phyloP scores from a whole-genome alignment of 768 basidiomycete genomes.

The Lyophyllum decastes region DNA sequence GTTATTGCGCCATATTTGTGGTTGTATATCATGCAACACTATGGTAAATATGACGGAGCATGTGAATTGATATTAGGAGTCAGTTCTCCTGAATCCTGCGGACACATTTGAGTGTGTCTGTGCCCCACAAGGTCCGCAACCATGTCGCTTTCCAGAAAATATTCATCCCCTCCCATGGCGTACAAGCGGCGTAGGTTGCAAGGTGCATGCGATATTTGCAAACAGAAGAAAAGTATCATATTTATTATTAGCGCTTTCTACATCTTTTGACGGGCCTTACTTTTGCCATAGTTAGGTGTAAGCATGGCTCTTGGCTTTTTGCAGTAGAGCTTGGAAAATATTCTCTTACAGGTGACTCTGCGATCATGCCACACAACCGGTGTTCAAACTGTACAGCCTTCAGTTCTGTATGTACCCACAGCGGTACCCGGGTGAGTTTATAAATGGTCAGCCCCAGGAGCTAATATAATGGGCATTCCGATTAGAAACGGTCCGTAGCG shows the following conservation, averaged over 20 bases:
- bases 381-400: constrained; percentile 60
- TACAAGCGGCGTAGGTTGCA: constrained; percentile 43
- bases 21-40: neutral
- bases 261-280: neutral
- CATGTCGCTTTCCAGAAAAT: constrained; percentile 2
- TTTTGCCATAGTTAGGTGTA: constrained; percentile 39
- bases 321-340: neutral
- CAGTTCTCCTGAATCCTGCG: too few species aligned
- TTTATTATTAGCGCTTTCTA: neutral
- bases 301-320: constrained; percentile 5
- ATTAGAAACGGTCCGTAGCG: constrained; percentile 26
- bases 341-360: constrained; percentile 53
- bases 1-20: constrained; percentile 1
- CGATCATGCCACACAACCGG: constrained; percentile 50
- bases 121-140: neutral
- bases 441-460: neutral
- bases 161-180: neutral
- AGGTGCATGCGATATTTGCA: constrained; percentile 49
- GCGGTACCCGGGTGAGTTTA: constrained; percentile 49
- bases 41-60: neutral
- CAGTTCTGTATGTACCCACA: constrained; percentile 53
- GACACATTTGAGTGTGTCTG: too few species aligned
- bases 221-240: constrained; percentile 41
- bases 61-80: too few species aligned
- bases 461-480: neutral